Base-by-base conservation (phyloP, 2,329 filamentous ascomycete species). In the Daldinia sp. region DNA sequence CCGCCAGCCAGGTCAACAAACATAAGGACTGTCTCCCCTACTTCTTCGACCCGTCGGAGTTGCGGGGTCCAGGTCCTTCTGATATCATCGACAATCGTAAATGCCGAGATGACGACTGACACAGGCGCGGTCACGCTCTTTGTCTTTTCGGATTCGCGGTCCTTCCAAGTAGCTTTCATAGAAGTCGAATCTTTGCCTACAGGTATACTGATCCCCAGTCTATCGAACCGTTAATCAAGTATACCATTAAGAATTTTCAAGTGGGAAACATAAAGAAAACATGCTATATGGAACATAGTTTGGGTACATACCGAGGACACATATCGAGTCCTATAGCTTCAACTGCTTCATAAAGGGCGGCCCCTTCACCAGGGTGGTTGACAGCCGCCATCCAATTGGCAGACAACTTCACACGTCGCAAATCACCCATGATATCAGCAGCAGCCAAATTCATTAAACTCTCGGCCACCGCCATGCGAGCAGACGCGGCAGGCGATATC, bases 311-410 rank as follows among this genome's bases (percentile, higher is more conserved):
- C 71, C 90, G 84, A 1, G 93, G 93, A 78, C 94, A 98, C 13
- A 98, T 83, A 45, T 96, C 90, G 87, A 97, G 90, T 37, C 93
- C 93, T 59, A 97, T 93, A 4, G 94, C 93, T 75, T 96, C 87
- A 3, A 97, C 94, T 23, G 93, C 94, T 77, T 97, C 93, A 73
- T 97, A 98, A 27, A 98, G 84, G n/a, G 90, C 92, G 30, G 94
- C 94, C 34, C 92, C 94, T 77, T 98, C 94, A 53, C 94, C 95
- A 19, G 92, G 90, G 76, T 97, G 93, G 74, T 89, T 93, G 64
- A 94, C 91, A 10, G 94, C 94, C 2, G 93, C 93, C 94, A 98
- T 98, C 95, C 95, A 98, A 80, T 98, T 98, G 52, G 94, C 94
- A 2, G 94, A 97, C 7, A 98, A 85, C 76, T 94, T 90, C 64